Evolutionary conservation across 805 yeast species (phyloP), one percentile per base, ranked within the genome.

Genomic region (Kodamaea sagamina): DNA sequence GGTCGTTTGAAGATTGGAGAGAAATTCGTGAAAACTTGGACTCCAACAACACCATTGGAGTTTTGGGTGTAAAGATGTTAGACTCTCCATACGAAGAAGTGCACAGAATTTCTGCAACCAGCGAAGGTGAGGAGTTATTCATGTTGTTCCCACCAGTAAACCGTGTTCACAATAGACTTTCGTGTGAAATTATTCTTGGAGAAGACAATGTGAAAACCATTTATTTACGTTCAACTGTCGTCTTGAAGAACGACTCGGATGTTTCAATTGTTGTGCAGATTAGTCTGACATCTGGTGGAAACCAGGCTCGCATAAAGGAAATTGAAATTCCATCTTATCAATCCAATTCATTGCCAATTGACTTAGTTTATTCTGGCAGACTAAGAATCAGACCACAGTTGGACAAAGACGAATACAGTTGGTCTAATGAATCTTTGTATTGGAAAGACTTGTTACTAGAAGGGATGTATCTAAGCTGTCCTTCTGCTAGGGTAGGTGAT

Each of bases 1-100:
- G 98, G 97, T 82, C 89, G 31, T 95, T 95, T 68, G 96, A 90
- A 55, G 97, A 92, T 58, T 93, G 98, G 97, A 74, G 87, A 48
- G 74, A 75, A 22, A 77, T 89, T 17, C 82, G 99, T 62, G 96
- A 92, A 56, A 80, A 81, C 43, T 67, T 90, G 43, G 82, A 79
- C 47, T 78, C 84, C 3, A 84, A 84, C 43, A 79, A 75, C 32
- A 78, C 75, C 13, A 72, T 71, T n/a, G 82, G 81, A 36, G 67
- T 74, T 3, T 63, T 92, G 22, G 89, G 86, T 0, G 71, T 90
- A n/a, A 71, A 73, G 34, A 61, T 90, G 17, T 34, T 77, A 2
- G 81, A 71, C 29, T 74, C 86, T 0, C 67, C 67, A 0, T 90
- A 83, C 57, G 75, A 75, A 4, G 70, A 73, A 1, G 57, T 84